Evolutionary conservation across 1,284 basidiomycete species (phyloP), one percentile per base, ranked within the genome.

Genomic region (Nidula niveotomentosa): DNA sequence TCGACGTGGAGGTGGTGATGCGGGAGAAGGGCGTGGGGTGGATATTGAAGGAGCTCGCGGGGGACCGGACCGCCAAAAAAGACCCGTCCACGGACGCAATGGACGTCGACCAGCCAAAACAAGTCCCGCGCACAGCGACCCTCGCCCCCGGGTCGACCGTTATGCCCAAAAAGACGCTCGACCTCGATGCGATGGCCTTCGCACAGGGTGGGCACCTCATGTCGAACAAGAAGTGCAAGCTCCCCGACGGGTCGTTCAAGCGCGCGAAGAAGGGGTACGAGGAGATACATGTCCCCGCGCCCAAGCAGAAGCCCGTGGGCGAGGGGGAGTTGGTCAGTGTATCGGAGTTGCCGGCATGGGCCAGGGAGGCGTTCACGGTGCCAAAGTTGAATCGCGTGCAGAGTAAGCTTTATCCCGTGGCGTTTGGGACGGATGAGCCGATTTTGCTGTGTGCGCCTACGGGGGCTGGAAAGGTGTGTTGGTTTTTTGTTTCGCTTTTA

Each of bases 211-310:
- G 93, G 0, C 96, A 98, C 61, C 78, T 98, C 59, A 99, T 98
- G 93, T 94, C 94, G 17, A 97, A 98, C 76, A 97, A 98, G 73
- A 98, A 98, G 76, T 94, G 93, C 73, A 97, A 96, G 66, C 86
- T 99, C 5, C 97, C 96, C 0, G 94, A 98, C 50, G 97, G 96
- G 4, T 98, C 94, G 34, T 96, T 98, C 84, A 99, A 99, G 76
- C 90, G 96, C 35, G 86, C 92, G 34, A 90, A 92, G 73, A 98
- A 98, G 72, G 96, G 96, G 0, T 99, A 94, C 71, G 97, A 99
- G 71, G 97, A 99, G 72, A 97, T 99, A 50, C 96, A 98, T 64
- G 93, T 99, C 1, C 96, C 96, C 1, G 90, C 94, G 2, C 96
- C 96, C 2, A 94, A 95, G 74, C 86, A 90, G 60, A 86, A 91